phyloP scores from a whole-genome alignment of 176 grass and related monocot species.

The Aechmea fasciata region DNA sequence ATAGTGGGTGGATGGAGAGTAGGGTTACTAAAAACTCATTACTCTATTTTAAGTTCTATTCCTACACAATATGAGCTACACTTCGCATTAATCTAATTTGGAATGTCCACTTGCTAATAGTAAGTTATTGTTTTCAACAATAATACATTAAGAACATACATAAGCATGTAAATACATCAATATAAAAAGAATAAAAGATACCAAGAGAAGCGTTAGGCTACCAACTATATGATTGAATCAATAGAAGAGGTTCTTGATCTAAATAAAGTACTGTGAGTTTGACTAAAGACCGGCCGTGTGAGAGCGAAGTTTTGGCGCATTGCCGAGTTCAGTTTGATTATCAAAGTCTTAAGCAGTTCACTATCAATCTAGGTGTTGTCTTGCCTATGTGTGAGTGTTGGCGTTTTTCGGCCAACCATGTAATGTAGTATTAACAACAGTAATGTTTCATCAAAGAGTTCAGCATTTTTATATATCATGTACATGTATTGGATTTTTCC shows the following conservation, averaged over 20 bases:
- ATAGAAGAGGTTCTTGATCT: neutral
- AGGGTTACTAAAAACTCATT: constrained; percentile 23
- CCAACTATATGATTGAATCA: neutral
- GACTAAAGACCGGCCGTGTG: neutral
- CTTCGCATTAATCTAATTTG: neutral
- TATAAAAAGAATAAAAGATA: no score
- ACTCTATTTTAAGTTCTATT: constrained; percentile 24
- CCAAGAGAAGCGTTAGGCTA: no score
- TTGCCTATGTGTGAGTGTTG: neutral
- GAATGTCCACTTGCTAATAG: neutral
- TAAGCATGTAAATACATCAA: no score
- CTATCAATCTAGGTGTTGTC: neutral
- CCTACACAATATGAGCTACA: constrained; percentile 18
- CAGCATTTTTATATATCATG: no score
- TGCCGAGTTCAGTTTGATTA: neutral
- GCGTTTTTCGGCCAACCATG: neutral
- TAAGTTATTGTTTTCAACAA: neutral
- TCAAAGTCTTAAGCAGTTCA: neutral
- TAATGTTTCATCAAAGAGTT: no score
- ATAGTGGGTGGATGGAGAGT: constrained; percentile 12
- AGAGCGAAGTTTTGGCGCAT: neutral
- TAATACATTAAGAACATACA: neutral
- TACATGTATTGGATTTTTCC: no score
- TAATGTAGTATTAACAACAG: neutral
- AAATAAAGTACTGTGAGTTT: neutral